phyloP scores from a whole-genome alignment of 805 yeast genomes.

The Wickerhamomyces queroliae region DNA sequence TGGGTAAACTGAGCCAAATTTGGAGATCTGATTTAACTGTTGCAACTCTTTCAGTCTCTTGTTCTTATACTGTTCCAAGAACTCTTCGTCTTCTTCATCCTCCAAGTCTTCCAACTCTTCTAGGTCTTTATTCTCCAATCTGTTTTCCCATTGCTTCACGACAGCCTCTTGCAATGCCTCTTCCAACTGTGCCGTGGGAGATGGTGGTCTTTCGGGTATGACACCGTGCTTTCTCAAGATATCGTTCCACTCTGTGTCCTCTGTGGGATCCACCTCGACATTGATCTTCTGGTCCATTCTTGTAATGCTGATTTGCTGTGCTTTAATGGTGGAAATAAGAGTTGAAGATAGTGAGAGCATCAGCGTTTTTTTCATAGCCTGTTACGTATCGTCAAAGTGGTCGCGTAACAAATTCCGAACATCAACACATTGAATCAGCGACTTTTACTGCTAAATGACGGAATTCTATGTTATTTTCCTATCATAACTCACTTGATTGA shows the following conservation, averaged over 20 bases:
- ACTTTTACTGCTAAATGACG: too few species aligned
- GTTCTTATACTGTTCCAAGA: conserved; percentile 68
- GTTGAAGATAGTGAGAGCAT: too few species aligned
- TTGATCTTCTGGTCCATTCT: conserved; percentile 53
- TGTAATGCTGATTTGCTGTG: too few species aligned
- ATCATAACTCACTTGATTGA: too few species aligned
- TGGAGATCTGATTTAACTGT: conserved; percentile 45
- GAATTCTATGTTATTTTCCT: too few species aligned
- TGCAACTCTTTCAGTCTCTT: conserved; percentile 74
- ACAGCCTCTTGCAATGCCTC: conserved; percentile 84
- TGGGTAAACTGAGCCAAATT: conserved; percentile 73
- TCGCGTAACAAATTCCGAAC: too few species aligned
- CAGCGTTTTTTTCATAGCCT: too few species aligned
- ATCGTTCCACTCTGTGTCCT: conserved; percentile 99
- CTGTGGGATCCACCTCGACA: conserved; percentile 89
- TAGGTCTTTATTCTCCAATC: conserved; percentile 70
- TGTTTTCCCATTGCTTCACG: conserved; percentile 69
- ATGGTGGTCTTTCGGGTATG: conserved; percentile 86
- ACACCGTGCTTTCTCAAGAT: conserved; percentile 85
- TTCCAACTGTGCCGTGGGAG: conserved; percentile 82
- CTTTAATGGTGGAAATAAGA: too few species aligned
- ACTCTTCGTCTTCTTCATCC: conserved; percentile 92
- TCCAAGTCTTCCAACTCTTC: conserved; percentile 85
- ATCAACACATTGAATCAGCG: too few species aligned
- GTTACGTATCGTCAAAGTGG: too few species aligned